Evolutionary conservation across 768 basidiomycete genomes (phyloP).

Genomic region (Termitomyces heimii): DNA sequence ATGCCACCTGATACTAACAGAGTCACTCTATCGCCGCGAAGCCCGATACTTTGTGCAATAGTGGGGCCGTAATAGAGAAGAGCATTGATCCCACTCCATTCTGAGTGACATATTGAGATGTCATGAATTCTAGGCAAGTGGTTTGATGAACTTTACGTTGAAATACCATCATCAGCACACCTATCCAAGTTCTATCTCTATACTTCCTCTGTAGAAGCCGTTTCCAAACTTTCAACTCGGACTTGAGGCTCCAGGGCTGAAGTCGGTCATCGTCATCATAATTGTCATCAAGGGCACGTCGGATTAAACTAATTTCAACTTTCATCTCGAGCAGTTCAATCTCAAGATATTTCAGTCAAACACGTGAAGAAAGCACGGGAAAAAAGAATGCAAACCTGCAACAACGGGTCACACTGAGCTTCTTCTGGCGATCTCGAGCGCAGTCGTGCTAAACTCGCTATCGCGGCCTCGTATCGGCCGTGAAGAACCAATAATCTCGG

Average conservation of each 20-base stretch:
- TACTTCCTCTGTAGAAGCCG: conserved; percentile 50
- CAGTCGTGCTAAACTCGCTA: conserved; percentile 48
- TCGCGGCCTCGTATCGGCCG: conserved; percentile 53
- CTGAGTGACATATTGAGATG: conserved; percentile 26
- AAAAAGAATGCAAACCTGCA: conserved; percentile 31
- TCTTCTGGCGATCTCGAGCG: conserved; percentile 43
- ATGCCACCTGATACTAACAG: conserved; percentile 74
- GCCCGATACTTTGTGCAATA: conserved; percentile 57
- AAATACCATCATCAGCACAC: conserved; percentile 74
- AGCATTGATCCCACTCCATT: conserved; percentile 87
- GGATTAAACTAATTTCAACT: conserved; percentile 53
- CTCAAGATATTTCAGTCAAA: conserved; percentile 22
- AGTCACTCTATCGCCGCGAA: conserved; percentile 52
- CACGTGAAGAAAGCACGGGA: neutral
- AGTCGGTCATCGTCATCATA: conserved; percentile 6
- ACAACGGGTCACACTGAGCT: conserved; percentile 40
- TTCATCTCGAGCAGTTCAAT: conserved; percentile 76
- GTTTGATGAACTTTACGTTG: conserved; percentile 50
- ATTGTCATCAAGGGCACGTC: conserved; percentile 21
- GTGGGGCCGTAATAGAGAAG: conserved; percentile 79
- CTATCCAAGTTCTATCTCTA: conserved; percentile 59
- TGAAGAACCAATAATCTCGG: conserved; percentile 54
- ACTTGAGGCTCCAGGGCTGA: conserved; percentile 15
- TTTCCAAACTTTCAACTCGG: conserved; percentile 45
- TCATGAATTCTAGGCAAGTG: neutral